A percentile compares a stretch with the other conserved stretches of the same genome.
Conservation (phyloP, 257 asterid species). For the Scutellaria galericulata region DNA sequence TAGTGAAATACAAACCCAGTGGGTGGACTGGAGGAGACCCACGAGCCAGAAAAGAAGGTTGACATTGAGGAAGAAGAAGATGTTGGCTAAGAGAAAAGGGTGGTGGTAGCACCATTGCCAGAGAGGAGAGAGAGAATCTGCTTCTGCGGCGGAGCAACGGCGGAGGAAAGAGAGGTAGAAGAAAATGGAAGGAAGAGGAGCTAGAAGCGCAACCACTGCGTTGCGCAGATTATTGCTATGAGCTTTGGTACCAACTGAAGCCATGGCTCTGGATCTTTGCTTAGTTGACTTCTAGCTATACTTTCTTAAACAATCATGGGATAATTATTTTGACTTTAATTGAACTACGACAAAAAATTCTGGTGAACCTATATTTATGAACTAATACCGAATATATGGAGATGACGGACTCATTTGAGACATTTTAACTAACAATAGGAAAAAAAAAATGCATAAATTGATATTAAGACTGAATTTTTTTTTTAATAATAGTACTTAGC, state of each 20-base stretch:
- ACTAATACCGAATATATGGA: no score
- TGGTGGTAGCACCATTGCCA: conserved; percentile 79
- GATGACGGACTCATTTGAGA: no score
- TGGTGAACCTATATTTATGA: no score
- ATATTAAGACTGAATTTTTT: no score
- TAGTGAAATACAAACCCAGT: conserved; percentile 29
- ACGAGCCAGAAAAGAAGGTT: conserved; percentile 79
- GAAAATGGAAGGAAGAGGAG: conserved; percentile 79
- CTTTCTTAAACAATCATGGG: no score
- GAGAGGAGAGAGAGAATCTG: conserved; percentile 45
- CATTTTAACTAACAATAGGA: no score
- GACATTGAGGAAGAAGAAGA: conserved; percentile 81
- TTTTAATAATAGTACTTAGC: no score
- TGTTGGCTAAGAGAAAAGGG: conserved; percentile 71
- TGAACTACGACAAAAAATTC: no score
- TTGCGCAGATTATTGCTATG: conserved; percentile 55
- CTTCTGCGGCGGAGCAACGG: conserved; percentile 45
- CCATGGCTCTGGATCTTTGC: conserved; percentile 31
- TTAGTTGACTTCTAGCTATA: no score
- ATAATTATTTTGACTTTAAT: no score
- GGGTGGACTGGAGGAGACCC: conserved; percentile 72
- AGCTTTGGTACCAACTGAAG: conserved; percentile 19
- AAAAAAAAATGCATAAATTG: no score
- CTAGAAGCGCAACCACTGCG: conserved; percentile 61
- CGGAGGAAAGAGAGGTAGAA: conserved; percentile 73